Percentiles rank a stretch among this genome's conserved stretches.
Evolutionary conservation across 1,139 yeast genomes (phyloP).

Genomic region (Yarrowia galli): DNA sequence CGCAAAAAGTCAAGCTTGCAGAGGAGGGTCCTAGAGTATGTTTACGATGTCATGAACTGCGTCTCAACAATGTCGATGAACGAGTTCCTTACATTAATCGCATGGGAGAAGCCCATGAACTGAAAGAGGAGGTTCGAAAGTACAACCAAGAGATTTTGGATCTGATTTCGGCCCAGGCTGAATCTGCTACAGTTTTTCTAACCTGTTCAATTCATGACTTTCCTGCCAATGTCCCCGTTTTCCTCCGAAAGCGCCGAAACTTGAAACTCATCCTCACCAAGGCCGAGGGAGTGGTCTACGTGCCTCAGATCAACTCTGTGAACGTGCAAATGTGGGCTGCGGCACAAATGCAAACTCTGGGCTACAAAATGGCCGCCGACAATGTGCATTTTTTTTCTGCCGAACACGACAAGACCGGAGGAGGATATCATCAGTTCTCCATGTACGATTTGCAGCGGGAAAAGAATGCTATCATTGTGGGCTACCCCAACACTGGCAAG

Average conservation of each 20-base stretch:
- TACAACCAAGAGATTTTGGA: constrained; percentile 23
- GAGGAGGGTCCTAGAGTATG: constrained; percentile 1
- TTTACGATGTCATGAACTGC: constrained; percentile 17
- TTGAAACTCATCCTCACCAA: constrained; percentile 17
- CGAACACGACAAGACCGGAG: constrained; percentile 8
- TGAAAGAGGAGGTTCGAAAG: constrained; percentile 1
- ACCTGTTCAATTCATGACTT: constrained; percentile 26
- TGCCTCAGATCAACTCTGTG: constrained; percentile 30
- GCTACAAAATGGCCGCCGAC: constrained; percentile 25
- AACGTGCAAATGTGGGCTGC: constrained; percentile 33
- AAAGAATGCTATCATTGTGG: constrained; percentile 13
- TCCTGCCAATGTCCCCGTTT: constrained; percentile 32
- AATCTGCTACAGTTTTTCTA: constrained; percentile 17
- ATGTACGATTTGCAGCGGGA: constrained; percentile 6
- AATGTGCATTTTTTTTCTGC: constrained; percentile 27
- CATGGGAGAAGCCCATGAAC: not conserved
- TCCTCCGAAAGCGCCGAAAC: constrained; percentile 4
- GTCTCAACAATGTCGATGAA: constrained; percentile 8
- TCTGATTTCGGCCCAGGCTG: constrained; percentile 8
- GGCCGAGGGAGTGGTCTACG: constrained; percentile 29
- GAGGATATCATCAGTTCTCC: constrained; percentile 7
- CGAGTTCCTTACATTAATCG: not conserved
- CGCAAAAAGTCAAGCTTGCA: not conserved
- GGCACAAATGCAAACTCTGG: constrained; percentile 18
- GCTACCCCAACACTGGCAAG: constrained; percentile 25